Evolutionary conservation across 345 rosid species (phyloP), one percentile per base, ranked within the genome.

Genomic region (Arabidopsis thaliana): DNA sequence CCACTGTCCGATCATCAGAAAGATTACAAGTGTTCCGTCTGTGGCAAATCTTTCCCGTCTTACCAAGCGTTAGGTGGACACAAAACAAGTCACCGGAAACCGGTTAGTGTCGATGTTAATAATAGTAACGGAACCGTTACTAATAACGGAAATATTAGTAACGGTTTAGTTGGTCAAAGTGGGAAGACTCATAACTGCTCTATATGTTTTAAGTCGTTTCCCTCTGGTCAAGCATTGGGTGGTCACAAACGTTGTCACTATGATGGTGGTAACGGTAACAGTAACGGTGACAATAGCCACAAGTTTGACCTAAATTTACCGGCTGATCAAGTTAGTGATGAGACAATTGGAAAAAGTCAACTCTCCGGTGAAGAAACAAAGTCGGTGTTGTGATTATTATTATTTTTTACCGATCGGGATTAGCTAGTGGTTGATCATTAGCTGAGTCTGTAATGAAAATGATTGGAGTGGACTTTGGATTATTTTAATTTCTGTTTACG

Each of bases 211-310:
- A 91, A 89, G 84, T 59, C 82, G 16, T 91, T 91, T 55, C 82
- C 93, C 4, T 85, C 91, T 6, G 97, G 95, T 41, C 97, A 91
- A 79, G 97, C 97, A n/a, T 59, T 91, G 20, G 97, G 97, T 13
- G 97, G 97, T n/a, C 97, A 91, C 83, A 91, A 91, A 79, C 87
- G 97, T 6, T 83, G 97, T 60, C 97, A 89, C 83, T 91, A 91
- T 50, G 94, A 87, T 57, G 91, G 89, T 49, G 87, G 80, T 14
- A 63, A 46, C 71, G 44, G 36, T 57, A 65, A 72, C 49, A 44
- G 72, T 37, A 69, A 42, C 23, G 53, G 63, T 56, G 46, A 45
- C 59, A 52, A 3, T 70, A 79, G 72, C 16, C 75, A 74, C 59
- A 84, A 76, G 5, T 85, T 87, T 76, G 96, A 89, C 79, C 74